Conservation (phyloP, 2,329 filamentous ascomycete species). For the Elsinoe perseae region DNA sequence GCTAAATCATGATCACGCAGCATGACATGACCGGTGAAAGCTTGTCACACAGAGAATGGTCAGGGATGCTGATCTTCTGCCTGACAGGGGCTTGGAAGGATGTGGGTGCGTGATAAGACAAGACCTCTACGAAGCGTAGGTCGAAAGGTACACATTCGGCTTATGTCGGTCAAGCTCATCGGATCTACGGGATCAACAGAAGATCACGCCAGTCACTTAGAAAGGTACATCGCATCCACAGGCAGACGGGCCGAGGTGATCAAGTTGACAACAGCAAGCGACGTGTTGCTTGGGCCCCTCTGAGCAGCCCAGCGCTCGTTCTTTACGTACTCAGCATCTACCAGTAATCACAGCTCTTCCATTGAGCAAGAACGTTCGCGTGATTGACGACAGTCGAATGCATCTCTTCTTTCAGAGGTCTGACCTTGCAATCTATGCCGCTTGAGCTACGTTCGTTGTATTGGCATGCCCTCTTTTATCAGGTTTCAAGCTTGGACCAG, state of each 20-base stretch:
- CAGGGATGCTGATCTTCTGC: not conserved
- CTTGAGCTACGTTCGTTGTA: too few species aligned
- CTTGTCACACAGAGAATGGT: not conserved
- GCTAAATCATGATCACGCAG: not conserved
- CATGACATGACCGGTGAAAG: not conserved
- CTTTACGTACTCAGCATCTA: too few species aligned
- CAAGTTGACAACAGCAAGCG: not conserved
- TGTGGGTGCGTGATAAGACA: not conserved
- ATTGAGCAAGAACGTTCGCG: too few species aligned
- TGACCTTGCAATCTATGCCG: too few species aligned
- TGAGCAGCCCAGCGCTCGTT: too few species aligned
- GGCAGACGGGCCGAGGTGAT: not conserved
- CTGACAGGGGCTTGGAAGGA: not conserved
- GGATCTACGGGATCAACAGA: not conserved
- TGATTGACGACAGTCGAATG: too few species aligned
- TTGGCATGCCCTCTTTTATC: too few species aligned
- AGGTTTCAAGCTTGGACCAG: too few species aligned
- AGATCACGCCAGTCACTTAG: not conserved
- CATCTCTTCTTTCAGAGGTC: too few species aligned
- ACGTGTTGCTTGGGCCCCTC: not conserved
- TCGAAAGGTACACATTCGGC: not conserved
- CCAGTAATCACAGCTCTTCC: too few species aligned
- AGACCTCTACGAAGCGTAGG: not conserved
- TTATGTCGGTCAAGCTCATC: constrained; percentile 11
- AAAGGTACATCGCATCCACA: not conserved